These are phyloP conservation scores for California macrophylla DNA, from an alignment of 441 rosid genomes.

Conservation along the genomic window DNA sequence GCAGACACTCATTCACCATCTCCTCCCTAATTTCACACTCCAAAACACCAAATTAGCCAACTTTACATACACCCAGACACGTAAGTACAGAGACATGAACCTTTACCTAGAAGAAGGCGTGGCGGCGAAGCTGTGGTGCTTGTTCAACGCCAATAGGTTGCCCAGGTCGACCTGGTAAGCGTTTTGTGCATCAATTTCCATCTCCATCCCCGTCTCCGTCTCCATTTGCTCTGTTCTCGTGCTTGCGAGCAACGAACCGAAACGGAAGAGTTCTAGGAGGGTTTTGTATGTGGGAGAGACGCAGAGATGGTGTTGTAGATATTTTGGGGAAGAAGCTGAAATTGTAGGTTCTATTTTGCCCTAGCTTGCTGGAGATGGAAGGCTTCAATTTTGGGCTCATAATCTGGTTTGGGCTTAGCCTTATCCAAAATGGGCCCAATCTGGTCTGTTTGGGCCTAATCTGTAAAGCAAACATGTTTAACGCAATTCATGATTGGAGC, in stretches of 20 bases:
- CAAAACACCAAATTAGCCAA: not conserved
- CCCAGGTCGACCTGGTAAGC: conserved; percentile 55
- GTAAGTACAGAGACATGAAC: not conserved
- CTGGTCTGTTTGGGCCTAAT: not conserved
- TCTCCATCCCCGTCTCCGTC: not conserved
- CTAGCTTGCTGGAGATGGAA: not conserved
- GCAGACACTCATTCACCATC: conserved; percentile 47
- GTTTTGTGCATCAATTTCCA: conserved; percentile 27
- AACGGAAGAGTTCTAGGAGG: not conserved
- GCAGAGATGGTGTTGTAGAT: not conserved
- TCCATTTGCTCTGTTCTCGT: not conserved
- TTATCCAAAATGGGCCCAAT: not conserved
- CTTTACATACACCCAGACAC: not conserved
- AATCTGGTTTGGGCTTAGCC: not conserved
- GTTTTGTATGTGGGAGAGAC: not conserved
- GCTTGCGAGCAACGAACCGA: not conserved
- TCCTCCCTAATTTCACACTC: conserved; percentile 41
- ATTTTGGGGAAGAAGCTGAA: not conserved
- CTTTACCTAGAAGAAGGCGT: conserved; percentile 58
- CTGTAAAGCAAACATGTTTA: not conserved
- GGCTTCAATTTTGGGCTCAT: not conserved
- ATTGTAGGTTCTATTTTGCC: not conserved
- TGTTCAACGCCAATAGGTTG: conserved; percentile 55
- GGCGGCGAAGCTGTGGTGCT: conserved; percentile 41
- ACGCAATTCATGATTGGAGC: not conserved